These are phyloP conservation scores for Colletotrichum somersetense DNA, from an alignment of 2,329 filamentous ascomycete genomes.

Conservation along the genomic window DNA sequence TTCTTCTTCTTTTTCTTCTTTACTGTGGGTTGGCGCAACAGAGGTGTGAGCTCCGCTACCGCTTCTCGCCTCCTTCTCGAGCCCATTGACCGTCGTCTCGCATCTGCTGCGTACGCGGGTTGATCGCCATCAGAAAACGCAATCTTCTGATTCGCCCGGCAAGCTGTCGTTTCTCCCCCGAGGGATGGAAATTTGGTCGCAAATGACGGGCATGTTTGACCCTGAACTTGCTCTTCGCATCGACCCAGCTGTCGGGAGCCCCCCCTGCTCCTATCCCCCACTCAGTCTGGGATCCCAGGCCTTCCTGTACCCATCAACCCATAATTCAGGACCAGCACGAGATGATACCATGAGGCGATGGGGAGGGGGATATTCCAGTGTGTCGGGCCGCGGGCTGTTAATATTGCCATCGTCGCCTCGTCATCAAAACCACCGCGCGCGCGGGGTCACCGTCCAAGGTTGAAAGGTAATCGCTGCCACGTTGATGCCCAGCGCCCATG, in stretches of 20 bases:
- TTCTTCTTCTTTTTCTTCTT: background rate
- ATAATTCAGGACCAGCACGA: constrained; percentile 17
- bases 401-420: constrained; percentile 26
- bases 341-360: constrained; percentile 12
- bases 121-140: constrained; percentile 36
- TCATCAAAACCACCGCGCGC: constrained; percentile 23
- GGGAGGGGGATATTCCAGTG: constrained; percentile 25
- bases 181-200: constrained; percentile 35
- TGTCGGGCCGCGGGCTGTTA: constrained; percentile 4
- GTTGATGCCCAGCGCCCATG: constrained; percentile 31
- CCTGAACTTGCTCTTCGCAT: constrained; percentile 38
- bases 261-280: constrained; percentile 32
- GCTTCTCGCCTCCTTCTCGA: constrained; percentile 21
- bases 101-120: constrained; percentile 15
- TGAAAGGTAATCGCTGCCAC: constrained; percentile 7
- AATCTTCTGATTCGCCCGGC: constrained; percentile 34
- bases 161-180: constrained; percentile 17
- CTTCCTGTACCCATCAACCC: constrained; percentile 38
- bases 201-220: constrained; percentile 37
- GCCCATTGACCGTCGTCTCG: constrained; percentile 14
- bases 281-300: constrained; percentile 26
- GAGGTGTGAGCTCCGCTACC: constrained; percentile 28
- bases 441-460: constrained; percentile 15
- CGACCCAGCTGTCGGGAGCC: constrained; percentile 33
- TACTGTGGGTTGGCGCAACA: constrained; percentile 4